Evolutionary conservation across 2,329 filamentous ascomycete genomes (phyloP).

Genomic region (Fusarium odoratissimum): DNA sequence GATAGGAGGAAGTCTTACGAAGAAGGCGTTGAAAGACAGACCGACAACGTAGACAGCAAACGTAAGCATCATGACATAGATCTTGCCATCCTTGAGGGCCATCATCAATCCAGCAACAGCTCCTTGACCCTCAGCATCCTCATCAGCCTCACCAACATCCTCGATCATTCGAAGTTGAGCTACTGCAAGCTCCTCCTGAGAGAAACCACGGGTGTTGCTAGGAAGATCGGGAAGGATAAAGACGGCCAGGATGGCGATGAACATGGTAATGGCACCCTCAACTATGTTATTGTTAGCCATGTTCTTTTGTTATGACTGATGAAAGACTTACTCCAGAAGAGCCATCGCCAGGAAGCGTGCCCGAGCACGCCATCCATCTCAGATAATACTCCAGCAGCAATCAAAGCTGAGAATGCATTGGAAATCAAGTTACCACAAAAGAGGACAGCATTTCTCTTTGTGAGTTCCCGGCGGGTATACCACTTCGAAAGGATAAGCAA

Average conservation of each 20-base stretch:
- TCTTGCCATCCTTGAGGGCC: constrained; percentile 71
- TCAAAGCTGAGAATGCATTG: constrained; percentile 68
- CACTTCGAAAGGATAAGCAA: constrained; percentile 73
- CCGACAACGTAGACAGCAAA: constrained; percentile 71
- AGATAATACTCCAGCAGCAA: constrained; percentile 67
- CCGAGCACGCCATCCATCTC: constrained; percentile 67
- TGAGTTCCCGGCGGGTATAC: constrained; percentile 71
- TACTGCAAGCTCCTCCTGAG: constrained; percentile 66
- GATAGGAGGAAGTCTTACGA: constrained; percentile 44
- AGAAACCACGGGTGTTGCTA: constrained; percentile 67
- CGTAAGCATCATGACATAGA: constrained; percentile 72
- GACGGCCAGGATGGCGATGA: constrained; percentile 57
- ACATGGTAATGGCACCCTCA: constrained; percentile 65
- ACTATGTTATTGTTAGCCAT: constrained; percentile 40
- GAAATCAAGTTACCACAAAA: constrained; percentile 71
- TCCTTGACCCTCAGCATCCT: constrained; percentile 61
- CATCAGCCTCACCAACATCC: constrained; percentile 67
- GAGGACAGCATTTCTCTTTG: constrained; percentile 65
- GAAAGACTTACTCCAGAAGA: constrained; percentile 59
- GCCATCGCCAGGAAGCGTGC: constrained; percentile 69
- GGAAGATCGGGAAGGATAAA: constrained; percentile 67
- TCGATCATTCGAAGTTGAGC: constrained; percentile 67
- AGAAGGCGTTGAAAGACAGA: constrained; percentile 69
- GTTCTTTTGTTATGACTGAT: accelerated
- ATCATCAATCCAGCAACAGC: constrained; percentile 66